phyloP scores from a whole-genome alignment of 2,329 filamentous ascomycete genomes.

The Pseudopithomyces maydicus region DNA sequence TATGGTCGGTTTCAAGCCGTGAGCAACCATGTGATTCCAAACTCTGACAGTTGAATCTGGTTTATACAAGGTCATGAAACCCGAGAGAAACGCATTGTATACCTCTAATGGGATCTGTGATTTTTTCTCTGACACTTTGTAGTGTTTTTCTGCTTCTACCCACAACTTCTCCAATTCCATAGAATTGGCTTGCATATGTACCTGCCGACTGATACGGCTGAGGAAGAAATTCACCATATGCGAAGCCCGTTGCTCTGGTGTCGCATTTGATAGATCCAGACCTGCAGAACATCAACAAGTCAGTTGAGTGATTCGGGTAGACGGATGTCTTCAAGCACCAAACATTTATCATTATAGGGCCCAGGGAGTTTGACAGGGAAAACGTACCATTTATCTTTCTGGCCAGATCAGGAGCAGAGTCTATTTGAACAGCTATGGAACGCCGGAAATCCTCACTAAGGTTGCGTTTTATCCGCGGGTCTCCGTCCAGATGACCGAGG shows the following conservation, averaged over 20 bases:
- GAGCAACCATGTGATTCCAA: conserved; percentile 61
- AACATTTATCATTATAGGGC: no score
- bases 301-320: no score
- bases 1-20: conserved; percentile 63
- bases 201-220: conserved; percentile 30
- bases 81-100: conserved; percentile 54
- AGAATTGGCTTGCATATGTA: conserved; percentile 20
- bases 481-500: conserved; percentile 15
- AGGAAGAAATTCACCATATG: conserved; percentile 31
- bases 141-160: conserved; percentile 25
- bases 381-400: conserved; percentile 7
- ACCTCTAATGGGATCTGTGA: conserved; percentile 34
- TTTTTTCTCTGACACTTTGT: conserved; percentile 15
- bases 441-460: background rate
- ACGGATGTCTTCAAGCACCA: no score
- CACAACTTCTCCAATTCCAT: conserved; percentile 27
- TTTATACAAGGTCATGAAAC: conserved; percentile 52
- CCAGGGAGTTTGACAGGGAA: no score
- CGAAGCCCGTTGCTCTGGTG: conserved; percentile 4
- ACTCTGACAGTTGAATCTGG: conserved; percentile 55
- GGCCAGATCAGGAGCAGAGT: conserved; percentile 29
- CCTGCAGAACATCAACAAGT: background rate
- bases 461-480: background rate
- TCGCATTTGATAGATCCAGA: conserved; percentile 13
- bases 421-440: conserved; percentile 23